These are phyloP conservation scores for Phaeotremella skinneri DNA, from an alignment of 768 basidiomycete genomes.

Conservation along the genomic window DNA sequence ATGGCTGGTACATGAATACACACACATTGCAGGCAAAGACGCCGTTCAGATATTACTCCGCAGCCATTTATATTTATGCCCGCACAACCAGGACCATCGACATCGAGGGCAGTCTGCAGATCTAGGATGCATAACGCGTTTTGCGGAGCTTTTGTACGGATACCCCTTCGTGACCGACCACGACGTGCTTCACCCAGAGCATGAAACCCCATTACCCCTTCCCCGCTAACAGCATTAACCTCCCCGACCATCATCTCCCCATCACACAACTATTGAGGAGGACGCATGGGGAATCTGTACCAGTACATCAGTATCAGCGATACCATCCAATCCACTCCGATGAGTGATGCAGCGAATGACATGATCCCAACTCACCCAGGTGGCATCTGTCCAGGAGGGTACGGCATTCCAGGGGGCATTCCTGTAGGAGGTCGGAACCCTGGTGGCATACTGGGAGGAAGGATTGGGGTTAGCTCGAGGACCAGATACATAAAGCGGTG, in stretches of 20 bases:
- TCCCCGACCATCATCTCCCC: neutral
- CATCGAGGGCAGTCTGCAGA: too few relatives aligned
- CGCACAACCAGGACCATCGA: too few relatives aligned
- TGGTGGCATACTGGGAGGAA: constrained; percentile 39
- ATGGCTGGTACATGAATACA: too few relatives aligned
- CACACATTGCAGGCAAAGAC: too few relatives aligned
- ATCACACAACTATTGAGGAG: constrained; percentile 37
- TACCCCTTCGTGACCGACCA: too few relatives aligned
- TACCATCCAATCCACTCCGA: neutral
- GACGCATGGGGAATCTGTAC: constrained; percentile 39
- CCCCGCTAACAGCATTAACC: neutral
- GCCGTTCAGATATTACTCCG: too few relatives aligned
- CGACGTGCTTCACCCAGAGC: too few relatives aligned
- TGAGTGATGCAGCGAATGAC: neutral
- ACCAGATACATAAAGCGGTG: constrained; percentile 1
- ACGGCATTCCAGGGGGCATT: constrained; percentile 45
- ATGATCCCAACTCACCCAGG: constrained; percentile 43
- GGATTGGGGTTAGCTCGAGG: neutral
- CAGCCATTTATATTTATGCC: too few relatives aligned
- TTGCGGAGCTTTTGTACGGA: too few relatives aligned
- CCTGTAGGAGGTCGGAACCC: constrained; percentile 50
- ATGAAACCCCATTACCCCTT: neutral
- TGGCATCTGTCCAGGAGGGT: constrained; percentile 51
- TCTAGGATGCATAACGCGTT: too few relatives aligned
- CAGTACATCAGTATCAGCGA: constrained; percentile 11